Evolutionary conservation across 495 filamentous ascomycete species (phyloP).

Genomic region (Aspergillus indologenus): DNA sequence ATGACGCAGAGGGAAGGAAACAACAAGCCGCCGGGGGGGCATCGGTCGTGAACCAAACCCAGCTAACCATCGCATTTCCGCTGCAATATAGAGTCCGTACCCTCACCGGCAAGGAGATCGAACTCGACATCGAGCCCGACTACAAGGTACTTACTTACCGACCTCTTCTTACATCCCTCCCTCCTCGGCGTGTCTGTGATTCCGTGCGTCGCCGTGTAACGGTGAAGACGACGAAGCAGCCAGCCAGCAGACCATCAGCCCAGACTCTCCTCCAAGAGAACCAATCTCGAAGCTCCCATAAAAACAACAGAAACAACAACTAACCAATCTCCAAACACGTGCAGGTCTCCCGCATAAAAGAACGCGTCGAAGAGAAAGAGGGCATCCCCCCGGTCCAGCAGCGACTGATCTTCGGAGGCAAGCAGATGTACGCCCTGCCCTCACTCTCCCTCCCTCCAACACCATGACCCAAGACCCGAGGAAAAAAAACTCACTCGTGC

Average conservation of each 20-base stretch:
- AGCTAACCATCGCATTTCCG: constrained; percentile 12
- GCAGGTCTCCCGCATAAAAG: constrained; percentile 92
- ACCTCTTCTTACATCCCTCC: neutral
- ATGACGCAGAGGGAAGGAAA: neutral
- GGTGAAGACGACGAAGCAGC: too few relatives aligned
- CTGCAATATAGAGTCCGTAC: constrained; percentile 76
- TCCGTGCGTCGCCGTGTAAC: too few relatives aligned
- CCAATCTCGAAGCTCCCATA: too few relatives aligned
- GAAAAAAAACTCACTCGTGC: neutral
- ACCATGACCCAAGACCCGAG: neutral
- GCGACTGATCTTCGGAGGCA: constrained; percentile 91
- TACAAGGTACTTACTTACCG: constrained; percentile 66
- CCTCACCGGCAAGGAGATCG: constrained; percentile 97
- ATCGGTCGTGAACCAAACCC: neutral
- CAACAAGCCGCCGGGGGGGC: too few relatives aligned
- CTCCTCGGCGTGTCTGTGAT: neutral
- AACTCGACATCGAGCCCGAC: constrained; percentile 90
- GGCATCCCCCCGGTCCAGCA: constrained; percentile 98
- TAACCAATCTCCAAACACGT: neutral
- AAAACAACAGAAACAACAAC: neutral
- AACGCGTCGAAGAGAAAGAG: constrained; percentile 97
- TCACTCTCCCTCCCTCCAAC: neutral
- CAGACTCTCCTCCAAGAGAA: too few relatives aligned
- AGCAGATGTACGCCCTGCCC: constrained; percentile 75
- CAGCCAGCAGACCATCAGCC: too few relatives aligned